Conservation (phyloP, 2,329 filamentous ascomycete genomes). For the Ascosphaera pollenicola region DNA sequence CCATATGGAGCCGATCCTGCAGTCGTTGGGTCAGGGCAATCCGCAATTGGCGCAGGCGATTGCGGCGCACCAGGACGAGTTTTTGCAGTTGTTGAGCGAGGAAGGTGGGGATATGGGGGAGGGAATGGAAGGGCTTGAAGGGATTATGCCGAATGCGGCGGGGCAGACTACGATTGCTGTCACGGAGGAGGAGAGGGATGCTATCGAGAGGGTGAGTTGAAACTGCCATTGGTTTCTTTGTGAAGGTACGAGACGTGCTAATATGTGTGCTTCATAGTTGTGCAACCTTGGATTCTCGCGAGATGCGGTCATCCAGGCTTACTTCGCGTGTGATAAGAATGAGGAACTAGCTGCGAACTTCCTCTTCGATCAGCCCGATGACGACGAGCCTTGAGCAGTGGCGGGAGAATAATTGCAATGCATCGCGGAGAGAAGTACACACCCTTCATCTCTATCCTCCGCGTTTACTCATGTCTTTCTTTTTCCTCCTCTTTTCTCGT, state of each 20-base stretch:
- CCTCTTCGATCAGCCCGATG: slow-evolving; percentile 89
- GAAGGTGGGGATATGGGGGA: slow-evolving; percentile 20
- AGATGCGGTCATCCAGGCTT: slow-evolving; percentile 88
- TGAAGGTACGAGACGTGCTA: not conserved
- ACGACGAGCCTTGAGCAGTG: slow-evolving; percentile 31
- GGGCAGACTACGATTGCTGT: slow-evolving; percentile 40
- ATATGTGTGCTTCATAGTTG: slow-evolving; percentile 30
- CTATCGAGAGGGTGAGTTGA: slow-evolving; percentile 67
- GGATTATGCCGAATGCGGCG: slow-evolving; percentile 53
- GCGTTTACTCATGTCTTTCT: too few relatives aligned
- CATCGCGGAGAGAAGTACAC: too few relatives aligned
- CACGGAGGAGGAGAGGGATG: slow-evolving; percentile 88
- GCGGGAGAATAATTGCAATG: too few relatives aligned
- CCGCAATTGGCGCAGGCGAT: slow-evolving; percentile 87
- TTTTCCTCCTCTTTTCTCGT: too few relatives aligned
- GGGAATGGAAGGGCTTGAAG: slow-evolving; percentile 46
- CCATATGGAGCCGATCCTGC: slow-evolving; percentile 53
- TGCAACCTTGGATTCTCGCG: slow-evolving; percentile 84
- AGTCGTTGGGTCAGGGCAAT: slow-evolving; percentile 88
- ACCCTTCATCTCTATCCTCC: too few relatives aligned
- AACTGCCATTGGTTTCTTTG: not conserved
- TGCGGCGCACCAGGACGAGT: slow-evolving; percentile 72
- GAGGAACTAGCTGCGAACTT: slow-evolving; percentile 97
- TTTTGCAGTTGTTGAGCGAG: slow-evolving; percentile 74
- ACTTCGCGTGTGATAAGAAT: slow-evolving; percentile 99